Conservation (phyloP, 768 basidiomycete genomes). For the Termitomyces sp. region DNA sequence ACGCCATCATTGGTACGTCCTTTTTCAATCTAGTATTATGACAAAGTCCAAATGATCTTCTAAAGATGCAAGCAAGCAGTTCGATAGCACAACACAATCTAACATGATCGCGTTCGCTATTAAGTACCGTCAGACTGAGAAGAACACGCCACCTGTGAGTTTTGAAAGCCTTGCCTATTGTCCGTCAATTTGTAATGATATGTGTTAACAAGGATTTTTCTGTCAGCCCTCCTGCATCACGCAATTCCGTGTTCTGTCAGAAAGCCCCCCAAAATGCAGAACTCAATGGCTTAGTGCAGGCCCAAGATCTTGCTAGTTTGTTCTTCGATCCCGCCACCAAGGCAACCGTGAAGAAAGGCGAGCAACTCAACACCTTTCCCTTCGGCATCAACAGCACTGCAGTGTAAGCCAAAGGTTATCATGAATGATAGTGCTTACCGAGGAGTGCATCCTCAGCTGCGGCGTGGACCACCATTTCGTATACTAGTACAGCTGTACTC, state of each 20-base stretch:
- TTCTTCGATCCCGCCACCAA: constrained; percentile 42
- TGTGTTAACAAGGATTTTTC: constrained; percentile 39
- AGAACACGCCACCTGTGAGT: constrained; percentile 52
- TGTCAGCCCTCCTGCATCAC: constrained; percentile 39
- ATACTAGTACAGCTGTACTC: background rate
- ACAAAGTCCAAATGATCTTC: background rate
- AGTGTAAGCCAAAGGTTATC: constrained; percentile 8
- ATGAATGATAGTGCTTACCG: constrained; percentile 10
- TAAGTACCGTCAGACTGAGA: constrained; percentile 51
- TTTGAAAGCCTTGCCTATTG: background rate
- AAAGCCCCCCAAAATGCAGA: constrained; percentile 43
- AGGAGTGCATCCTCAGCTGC: constrained; percentile 10
- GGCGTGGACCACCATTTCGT: background rate
- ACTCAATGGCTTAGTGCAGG: constrained; percentile 44
- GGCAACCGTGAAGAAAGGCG: constrained; percentile 37
- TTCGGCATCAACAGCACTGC: constrained; percentile 28
- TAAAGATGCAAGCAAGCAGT: constrained; percentile 47
- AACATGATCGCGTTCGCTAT: constrained; percentile 48
- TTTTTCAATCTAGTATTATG: background rate
- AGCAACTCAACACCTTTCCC: constrained; percentile 41
- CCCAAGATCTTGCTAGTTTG: constrained; percentile 49
- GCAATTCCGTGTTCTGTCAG: constrained; percentile 57
- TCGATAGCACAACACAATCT: constrained; percentile 41
- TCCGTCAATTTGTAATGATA: background rate
- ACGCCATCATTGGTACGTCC: constrained; percentile 45